A percentile compares a stretch with the other conserved stretches of the same genome.
Evolutionary conservation across 306 rosid species (phyloP).

Genomic region (barrel medic (Medicago truncatula)): MtrunA17r5.0-ANR NC_053049.1:42302001-42302500

Average conservation of each 20-base stretch:
- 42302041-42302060: conserved; percentile 98
- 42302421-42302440: conserved; percentile 42
- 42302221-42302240: conserved; percentile 93
- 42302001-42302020: conserved; percentile 83
- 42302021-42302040: conserved; percentile 81
- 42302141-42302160: conserved; percentile 12
- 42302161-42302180: conserved; percentile 36
- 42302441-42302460: not conserved
- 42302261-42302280: conserved; percentile 84
- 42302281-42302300: conserved; percentile 75
- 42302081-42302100: conserved; percentile 26
- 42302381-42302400: conserved; percentile 43
- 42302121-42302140: conserved; percentile 13
- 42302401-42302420: conserved; percentile 45
- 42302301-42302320: conserved; percentile 65
- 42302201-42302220: conserved; percentile 84
- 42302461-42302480: not conserved
- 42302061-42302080: conserved; percentile 94
- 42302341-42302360: conserved; percentile 52
- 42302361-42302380: conserved; percentile 51
- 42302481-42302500: not conserved
- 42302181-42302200: conserved; percentile 87
- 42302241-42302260: conserved; percentile 85
- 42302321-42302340: conserved; percentile 51
- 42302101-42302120: conserved; percentile 7